These are phyloP conservation scores for Chamaenerion angustifolium DNA, from an alignment of 345 rosid genomes.

Conservation along the genomic window DNA sequence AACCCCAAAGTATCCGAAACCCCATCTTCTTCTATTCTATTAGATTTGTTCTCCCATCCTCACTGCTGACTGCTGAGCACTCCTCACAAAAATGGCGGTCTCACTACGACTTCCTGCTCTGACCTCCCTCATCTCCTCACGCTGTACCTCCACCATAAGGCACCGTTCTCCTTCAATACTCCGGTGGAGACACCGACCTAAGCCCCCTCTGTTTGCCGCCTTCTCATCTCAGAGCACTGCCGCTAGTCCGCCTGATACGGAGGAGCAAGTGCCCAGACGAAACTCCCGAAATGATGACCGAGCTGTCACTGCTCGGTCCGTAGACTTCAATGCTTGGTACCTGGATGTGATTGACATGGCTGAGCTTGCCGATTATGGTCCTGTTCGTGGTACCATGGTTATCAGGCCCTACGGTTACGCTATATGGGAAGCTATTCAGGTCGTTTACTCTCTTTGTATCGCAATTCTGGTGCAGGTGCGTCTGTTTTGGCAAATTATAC, in stretches of 20 bases:
- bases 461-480: slow-evolving; percentile 7
- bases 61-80: too few species aligned
- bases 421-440: slow-evolving; percentile 89
- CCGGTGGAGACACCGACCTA: slow-evolving; percentile 15
- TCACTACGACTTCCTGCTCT: slow-evolving; percentile 53
- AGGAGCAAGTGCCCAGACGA: slow-evolving; percentile 25
- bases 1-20: too few species aligned
- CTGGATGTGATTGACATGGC: slow-evolving; percentile 83
- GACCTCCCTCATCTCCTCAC: slow-evolving; percentile 34
- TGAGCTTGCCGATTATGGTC: slow-evolving; percentile 92
- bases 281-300: slow-evolving; percentile 29
- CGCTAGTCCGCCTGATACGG: slow-evolving; percentile 39
- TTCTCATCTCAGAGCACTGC: slow-evolving; percentile 44
- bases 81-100: slow-evolving; percentile 28
- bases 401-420: slow-evolving; percentile 91
- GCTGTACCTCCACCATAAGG: slow-evolving; percentile 15
- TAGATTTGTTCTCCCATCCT: too few species aligned
- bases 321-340: slow-evolving; percentile 92
- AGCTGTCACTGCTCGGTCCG: slow-evolving; percentile 68
- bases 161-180: slow-evolving; percentile 20
- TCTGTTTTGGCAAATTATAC: background rate
- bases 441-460: too few species aligned
- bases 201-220: slow-evolving; percentile 16
- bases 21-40: too few species aligned
- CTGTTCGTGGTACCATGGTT: slow-evolving; percentile 94